Base-by-base conservation (phyloP, 805 yeast genomes). In the Lipomyces spencermartinsiae region DNA sequence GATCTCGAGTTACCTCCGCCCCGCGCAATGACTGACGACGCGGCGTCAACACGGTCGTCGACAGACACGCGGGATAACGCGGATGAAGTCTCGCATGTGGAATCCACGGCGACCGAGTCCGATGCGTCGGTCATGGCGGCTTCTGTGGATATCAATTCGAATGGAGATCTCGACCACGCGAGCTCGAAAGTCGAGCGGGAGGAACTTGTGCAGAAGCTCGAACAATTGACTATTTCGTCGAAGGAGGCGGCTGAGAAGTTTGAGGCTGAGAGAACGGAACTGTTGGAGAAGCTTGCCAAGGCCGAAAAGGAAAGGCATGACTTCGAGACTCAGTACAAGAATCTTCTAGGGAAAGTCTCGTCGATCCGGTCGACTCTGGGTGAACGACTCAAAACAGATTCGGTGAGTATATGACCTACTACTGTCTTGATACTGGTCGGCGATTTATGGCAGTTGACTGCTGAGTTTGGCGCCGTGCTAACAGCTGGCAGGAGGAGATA, bases 281-380 rank as follows among this genome's bases (percentile, higher is more conserved):
- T 92, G 0, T 89, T 90, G 74, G 79, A 77, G 2, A 91, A 89
- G 72, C 79, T 91, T 22, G 91, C 85, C 55, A 80, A 79, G 4
- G 82, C 85, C 0, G 85, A 85, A 71, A 85, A 82, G 19, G 81
- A 80, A 58, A 76, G 84, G 29, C 83, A 78, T 46, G 78, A 77
- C 31, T 71, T 75, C 19, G 83, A 80, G 58, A 76, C 73, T 22
- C 85, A 85, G 70, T 77, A 86, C 62, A 79, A 80, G 61, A 70
- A 70, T 29, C 72, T 81, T 14, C 72, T 79, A 34, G 81, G 77
- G 46, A 77, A 79, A 60, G 78, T 81, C 37, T 71, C 79, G 6
- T 76, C 75, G 22, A 79, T 81, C 64, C 78, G 79, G 62, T 60
- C 74, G 12, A 75, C 80, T 4, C 78, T 76, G 79, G 85, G 78